These are phyloP conservation scores for Neurospora sp. DNA, from an alignment of 2,329 filamentous ascomycete species.

Conservation along the genomic window DNA sequence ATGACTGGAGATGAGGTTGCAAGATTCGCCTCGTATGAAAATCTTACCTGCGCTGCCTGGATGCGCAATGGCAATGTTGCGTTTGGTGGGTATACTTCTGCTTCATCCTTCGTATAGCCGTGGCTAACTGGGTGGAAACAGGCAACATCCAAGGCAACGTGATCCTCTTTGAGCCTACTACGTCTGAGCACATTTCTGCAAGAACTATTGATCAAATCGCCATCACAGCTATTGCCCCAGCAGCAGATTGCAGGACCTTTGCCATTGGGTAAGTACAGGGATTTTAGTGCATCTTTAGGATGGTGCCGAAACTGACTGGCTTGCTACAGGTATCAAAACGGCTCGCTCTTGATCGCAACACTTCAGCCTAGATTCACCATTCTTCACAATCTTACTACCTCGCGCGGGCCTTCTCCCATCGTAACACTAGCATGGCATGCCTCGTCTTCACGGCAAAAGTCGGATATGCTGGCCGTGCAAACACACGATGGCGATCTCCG, in stretches of 20 bases:
- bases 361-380: constrained; percentile 90
- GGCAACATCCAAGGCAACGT: constrained; percentile 89
- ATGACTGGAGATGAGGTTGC: constrained; percentile 84
- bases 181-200: constrained; percentile 83
- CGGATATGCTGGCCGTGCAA: constrained; percentile 93
- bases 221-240: constrained; percentile 85
- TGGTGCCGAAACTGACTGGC: constrained; percentile 1
- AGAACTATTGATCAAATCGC: constrained; percentile 87
- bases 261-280: constrained; percentile 73
- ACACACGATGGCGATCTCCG: constrained; percentile 84
- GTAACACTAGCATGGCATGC: constrained; percentile 89
- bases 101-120: constrained; percentile 9
- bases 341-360: constrained; percentile 81
- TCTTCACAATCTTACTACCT: constrained; percentile 81
- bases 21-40: constrained; percentile 86
- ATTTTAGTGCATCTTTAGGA: background rate
- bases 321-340: constrained; percentile 72
- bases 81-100: constrained; percentile 59
- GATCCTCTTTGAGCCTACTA: constrained; percentile 87
- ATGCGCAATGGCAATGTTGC: constrained; percentile 96
- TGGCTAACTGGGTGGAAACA: constrained; percentile 31
- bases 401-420: constrained; percentile 75
- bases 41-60: constrained; percentile 78
- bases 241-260: constrained; percentile 84
- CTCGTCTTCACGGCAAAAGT: constrained; percentile 90